phyloP scores from a whole-genome alignment of 176 grass and related monocot genomes.

The Pontederia crassipes region DNA sequence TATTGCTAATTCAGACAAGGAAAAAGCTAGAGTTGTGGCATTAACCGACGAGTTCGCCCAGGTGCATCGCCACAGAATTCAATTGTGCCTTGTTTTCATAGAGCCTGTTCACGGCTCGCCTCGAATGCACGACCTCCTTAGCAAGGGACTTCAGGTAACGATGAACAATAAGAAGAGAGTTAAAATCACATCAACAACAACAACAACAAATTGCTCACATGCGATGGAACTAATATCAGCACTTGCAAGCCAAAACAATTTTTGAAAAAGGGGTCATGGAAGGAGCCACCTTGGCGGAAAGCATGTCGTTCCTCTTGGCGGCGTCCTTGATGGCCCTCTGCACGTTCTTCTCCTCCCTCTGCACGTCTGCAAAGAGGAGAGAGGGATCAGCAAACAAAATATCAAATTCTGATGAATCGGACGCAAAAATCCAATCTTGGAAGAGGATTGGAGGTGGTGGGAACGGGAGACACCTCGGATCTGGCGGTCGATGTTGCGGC shows the following conservation, averaged over 20 bases:
- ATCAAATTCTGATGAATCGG: neutral
- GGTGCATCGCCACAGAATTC: slow-evolving; percentile 92
- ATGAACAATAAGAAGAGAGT: neutral
- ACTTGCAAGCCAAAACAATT: no score
- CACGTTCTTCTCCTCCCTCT: slow-evolving; percentile 87
- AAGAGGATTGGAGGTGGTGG: no score
- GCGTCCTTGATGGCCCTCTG: slow-evolving; percentile 83
- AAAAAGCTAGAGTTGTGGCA: neutral
- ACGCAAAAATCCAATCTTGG: no score
- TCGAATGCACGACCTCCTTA: slow-evolving; percentile 76
- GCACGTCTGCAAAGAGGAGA: slow-evolving; percentile 39
- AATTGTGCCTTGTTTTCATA: slow-evolving; percentile 88
- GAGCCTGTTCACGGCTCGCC: slow-evolving; percentile 71
- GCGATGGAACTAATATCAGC: no score
- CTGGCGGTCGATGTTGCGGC: slow-evolving; percentile 79
- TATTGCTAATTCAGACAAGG: no score
- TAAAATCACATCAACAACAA: neutral
- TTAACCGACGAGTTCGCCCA: slow-evolving; percentile 82
- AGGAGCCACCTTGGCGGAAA: slow-evolving; percentile 72
- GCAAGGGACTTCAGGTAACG: slow-evolving; percentile 41
- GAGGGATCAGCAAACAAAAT: slow-evolving; percentile 3
- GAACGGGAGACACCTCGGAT: slow-evolving; percentile 37
- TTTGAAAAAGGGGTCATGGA: no score
- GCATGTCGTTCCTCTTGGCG: slow-evolving; percentile 88
- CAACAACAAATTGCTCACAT: neutral